phyloP scores from a whole-genome alignment of 495 filamentous ascomycete species.

The Penicillium desertorum region DNA sequence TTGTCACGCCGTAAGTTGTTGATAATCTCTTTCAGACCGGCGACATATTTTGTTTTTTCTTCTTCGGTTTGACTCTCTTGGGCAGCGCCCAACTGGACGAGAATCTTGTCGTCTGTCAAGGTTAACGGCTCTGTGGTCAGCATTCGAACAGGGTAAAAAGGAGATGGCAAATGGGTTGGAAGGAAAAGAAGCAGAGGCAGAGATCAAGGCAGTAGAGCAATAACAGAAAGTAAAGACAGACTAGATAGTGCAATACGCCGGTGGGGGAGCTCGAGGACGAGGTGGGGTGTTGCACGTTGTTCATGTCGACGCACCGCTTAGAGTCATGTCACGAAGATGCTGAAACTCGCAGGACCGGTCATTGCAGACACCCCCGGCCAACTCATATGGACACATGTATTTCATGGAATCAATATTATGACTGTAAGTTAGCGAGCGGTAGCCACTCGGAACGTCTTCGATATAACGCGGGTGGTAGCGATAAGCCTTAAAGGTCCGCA shows the following conservation, averaged over 20 bases:
- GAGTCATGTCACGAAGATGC: slow-evolving; percentile 73
- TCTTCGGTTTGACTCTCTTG: slow-evolving; percentile 68
- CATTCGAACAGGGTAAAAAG: slow-evolving; percentile 45
- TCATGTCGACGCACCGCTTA: slow-evolving; percentile 74
- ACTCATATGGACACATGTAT: slow-evolving; percentile 71
- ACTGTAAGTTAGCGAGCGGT: slow-evolving; percentile 90
- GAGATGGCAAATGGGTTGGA: slow-evolving; percentile 11
- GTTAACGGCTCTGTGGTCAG: slow-evolving; percentile 61
- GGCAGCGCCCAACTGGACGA: slow-evolving; percentile 74
- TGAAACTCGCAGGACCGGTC: slow-evolving; percentile 67
- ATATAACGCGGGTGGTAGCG: slow-evolving; percentile 80
- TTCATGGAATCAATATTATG: slow-evolving; percentile 75
- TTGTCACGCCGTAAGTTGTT: slow-evolving; percentile 70
- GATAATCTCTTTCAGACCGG: slow-evolving; percentile 74
- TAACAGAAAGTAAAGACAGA: slow-evolving; percentile 14
- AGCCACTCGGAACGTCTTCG: slow-evolving; percentile 67
- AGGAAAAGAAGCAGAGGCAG: slow-evolving; percentile 12
- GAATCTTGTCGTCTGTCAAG: slow-evolving; percentile 77
- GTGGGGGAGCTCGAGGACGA: slow-evolving; percentile 16
- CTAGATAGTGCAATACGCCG: slow-evolving; percentile 12
- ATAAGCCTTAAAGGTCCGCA: slow-evolving; percentile 80
- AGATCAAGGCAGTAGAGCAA: slow-evolving; percentile 11
- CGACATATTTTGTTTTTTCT: slow-evolving; percentile 68
- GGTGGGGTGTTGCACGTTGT: slow-evolving; percentile 29
- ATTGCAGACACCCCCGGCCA: slow-evolving; percentile 74